Evolutionary conservation across 1,139 yeast genomes (phyloP), one percentile per base, ranked within the genome.

Genomic region (Geotrichum klebahnii): DNA sequence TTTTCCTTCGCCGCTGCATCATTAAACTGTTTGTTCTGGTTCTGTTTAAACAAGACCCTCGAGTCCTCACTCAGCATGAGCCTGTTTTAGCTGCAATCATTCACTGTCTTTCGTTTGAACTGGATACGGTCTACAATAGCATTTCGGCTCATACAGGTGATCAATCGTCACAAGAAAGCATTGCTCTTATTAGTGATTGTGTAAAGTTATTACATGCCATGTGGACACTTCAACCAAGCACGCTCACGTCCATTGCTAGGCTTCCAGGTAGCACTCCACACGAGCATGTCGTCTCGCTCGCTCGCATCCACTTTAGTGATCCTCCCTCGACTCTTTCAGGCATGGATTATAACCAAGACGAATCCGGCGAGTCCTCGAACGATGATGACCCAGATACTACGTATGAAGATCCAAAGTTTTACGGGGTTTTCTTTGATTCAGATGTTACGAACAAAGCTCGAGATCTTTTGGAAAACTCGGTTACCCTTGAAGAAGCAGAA

Each of bases 401-500:
- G 2, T 24, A n/a, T 26, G 49, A 31, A 32, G 19, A 10, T 10
- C 70, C 80, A 44, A 80, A 81, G 60, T 85, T 85, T 1, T 62
- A 81, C 17, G 88, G 81, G 57, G 76, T 79, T 55, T 76, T 79
- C 3, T 83, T 82, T 63, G 83, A 79, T 53, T 76, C 75, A 48
- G 81, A 79, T 48, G 79, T 82, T 19, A 77, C 84, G 41, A 89
- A 82, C 58, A 67, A 82, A 60, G 81, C 94, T 0, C 73, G 89
- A 57, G 88, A 82, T 57, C 76, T 88, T 20, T 69, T 88, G 51
- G 89, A 84, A 50, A 74, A 75, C 37, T 79, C 82, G 55, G 78
- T 82, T 8, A 84, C 88, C 9, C 82, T 82, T 60, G 88, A 85
- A 56, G 95, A 86, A 59, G 89, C 89, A 0, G 95, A 87, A 63